Evolutionary conservation across 371 early-diverging fungal species (phyloP).

Genomic region (Rhizomucor miehei): DNA sequence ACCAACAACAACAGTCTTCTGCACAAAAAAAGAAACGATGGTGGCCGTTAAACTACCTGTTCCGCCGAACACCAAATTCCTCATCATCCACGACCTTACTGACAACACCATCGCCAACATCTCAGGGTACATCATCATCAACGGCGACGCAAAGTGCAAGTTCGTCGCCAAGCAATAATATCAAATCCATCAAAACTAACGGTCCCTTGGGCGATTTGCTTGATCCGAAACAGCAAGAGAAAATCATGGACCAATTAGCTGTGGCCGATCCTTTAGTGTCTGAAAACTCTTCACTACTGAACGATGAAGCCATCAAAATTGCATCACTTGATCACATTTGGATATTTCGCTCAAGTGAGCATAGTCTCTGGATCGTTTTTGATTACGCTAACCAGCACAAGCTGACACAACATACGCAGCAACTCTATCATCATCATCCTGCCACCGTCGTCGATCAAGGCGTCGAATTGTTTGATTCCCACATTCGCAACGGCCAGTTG

Average conservation of each 20-base stretch:
- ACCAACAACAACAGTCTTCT: background rate
- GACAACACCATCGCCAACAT: background rate
- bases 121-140: background rate
- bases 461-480: constrained; percentile 29
- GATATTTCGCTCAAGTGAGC: constrained; percentile 21
- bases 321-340: constrained; percentile 24
- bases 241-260: background rate
- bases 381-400: constrained; percentile 27
- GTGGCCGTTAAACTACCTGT: background rate
- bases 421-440: background rate
- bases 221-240: constrained; percentile 10
- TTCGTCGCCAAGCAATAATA: background rate
- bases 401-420: constrained; percentile 6
- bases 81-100: background rate
- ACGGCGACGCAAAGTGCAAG: background rate
- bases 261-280: background rate
- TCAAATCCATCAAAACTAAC: background rate
- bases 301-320: constrained; percentile 4
- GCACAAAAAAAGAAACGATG: background rate
- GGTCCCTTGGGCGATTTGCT: constrained; percentile 15
- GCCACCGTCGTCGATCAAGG: constrained; percentile 10
- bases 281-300: background rate
- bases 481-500: constrained; percentile 25
- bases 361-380: constrained; percentile 28
- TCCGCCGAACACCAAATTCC: background rate